Evolutionary conservation across 768 basidiomycete species (phyloP), one percentile per base, ranked within the genome.

Genomic region (Russula griseocarnosa): DNA sequence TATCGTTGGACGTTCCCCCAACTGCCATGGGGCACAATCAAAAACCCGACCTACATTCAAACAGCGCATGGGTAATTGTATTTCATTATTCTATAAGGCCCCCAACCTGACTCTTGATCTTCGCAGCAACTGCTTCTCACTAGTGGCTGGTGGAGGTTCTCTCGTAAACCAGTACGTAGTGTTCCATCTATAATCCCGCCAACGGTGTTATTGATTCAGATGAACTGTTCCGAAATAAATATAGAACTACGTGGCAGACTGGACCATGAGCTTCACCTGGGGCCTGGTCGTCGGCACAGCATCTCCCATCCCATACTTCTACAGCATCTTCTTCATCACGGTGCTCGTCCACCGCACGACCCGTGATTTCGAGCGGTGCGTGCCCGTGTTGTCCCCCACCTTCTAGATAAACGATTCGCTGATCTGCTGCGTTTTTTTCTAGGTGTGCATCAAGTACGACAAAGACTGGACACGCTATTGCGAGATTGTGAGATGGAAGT

Each of bases 381-480:
- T 47, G 22, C 11, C 10, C 71, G 38, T 18, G 38, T 40, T 40
- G 16, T 7, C n/a, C 11, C 11, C 71, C 40, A 54, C 24, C 34
- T 10, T 58, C 18, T 46, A 20, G 40, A 56, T 3, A 20, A 20
- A 16, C 18, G 22, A 9, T 40, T 53, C 6, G n/a, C 14, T 66
- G 67, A 65, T 46, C 61, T n/a, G 28, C n/a, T n/a, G 67, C 34
- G 20, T n/a, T 36, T 40, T 7, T 55, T 38, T 49, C 28, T n/a
- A 26, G 69, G 65, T 94, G 94, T 75, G 86, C 87, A 74, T 83
- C 69, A 98, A 98, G 77, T 98, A 97, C 71, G 93, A 92, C 36
- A 92, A 94, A 69, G 94, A 97, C 73, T 97, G 94, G 93, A 91
- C 93, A 22, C 83, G 83, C 55, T 94, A 94, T 74, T 96, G 92